Evolutionary conservation across 75 land plant species (phyloP).

Genomic region (Pinus tabuliformis): DNA sequence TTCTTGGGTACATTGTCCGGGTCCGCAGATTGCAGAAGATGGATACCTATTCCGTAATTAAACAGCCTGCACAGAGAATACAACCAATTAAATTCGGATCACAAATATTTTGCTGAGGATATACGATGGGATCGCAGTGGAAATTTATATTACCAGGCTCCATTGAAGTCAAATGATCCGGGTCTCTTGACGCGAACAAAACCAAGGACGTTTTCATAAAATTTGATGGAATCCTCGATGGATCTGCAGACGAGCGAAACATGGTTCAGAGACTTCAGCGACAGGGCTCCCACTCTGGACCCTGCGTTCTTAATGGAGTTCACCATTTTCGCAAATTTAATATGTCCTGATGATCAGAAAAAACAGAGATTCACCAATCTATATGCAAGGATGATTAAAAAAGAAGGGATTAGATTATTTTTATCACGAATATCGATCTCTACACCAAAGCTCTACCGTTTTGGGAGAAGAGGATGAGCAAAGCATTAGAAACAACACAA

Average conservation of each 20-base stretch:
- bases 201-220: too few relatives aligned
- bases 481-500: too few relatives aligned
- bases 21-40: constrained; percentile 21
- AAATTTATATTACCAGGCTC: neutral
- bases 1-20: neutral
- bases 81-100: neutral
- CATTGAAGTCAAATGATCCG: too few relatives aligned
- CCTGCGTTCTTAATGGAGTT: neutral
- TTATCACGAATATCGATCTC: too few relatives aligned
- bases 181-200: too few relatives aligned
- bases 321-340: neutral
- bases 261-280: neutral
- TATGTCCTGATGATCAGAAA: neutral
- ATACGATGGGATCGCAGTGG: neutral
- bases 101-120: neutral
- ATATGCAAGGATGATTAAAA: too few relatives aligned
- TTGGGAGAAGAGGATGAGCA: too few relatives aligned
- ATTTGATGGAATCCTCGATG: neutral
- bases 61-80: constrained; percentile 24
- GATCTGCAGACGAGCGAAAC: constrained; percentile 6
- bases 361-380: neutral
- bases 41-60: constrained; percentile 8
- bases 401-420: too few relatives aligned
- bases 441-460: too few relatives aligned
- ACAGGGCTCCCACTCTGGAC: neutral